phyloP scores from a whole-genome alignment of 345 rosid genomes.

The Noccaea bulbosa region DNA sequence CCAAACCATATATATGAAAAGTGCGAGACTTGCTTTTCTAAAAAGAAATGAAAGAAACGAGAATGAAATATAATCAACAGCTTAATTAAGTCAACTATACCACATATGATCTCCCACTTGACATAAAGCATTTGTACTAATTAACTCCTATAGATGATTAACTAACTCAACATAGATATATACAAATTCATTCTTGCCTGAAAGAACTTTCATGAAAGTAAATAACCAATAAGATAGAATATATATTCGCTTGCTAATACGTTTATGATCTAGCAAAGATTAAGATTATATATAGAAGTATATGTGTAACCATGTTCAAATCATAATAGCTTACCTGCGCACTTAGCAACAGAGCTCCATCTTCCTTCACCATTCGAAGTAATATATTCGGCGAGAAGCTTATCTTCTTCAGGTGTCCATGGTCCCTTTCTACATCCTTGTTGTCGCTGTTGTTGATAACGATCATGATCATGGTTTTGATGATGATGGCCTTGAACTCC shows the following conservation, averaged over 20 bases:
- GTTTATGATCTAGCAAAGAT: slow-evolving; percentile 1
- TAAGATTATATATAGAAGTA: background rate
- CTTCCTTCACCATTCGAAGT: slow-evolving; percentile 72
- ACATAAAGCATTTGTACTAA: slow-evolving; percentile 7
- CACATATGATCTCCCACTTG: slow-evolving; percentile 20
- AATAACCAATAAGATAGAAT: background rate
- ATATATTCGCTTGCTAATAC: slow-evolving; percentile 3
- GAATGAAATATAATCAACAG: background rate
- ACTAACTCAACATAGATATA: too few species aligned
- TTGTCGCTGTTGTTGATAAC: slow-evolving; percentile 25
- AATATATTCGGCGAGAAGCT: slow-evolving; percentile 62
- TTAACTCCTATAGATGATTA: background rate
- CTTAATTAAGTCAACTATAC: slow-evolving; percentile 23
- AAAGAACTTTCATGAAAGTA: background rate
- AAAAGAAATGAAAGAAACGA: slow-evolving; percentile 3
- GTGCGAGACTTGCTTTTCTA: background rate
- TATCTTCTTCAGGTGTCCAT: slow-evolving; percentile 88
- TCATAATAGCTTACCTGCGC: slow-evolving; percentile 52
- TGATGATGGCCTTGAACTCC: slow-evolving; percentile 41
- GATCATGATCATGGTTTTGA: slow-evolving; percentile 16
- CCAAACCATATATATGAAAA: background rate
- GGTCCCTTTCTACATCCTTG: slow-evolving; percentile 82
- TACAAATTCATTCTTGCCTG: too few species aligned
- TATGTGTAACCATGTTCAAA: background rate
- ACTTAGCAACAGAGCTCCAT: slow-evolving; percentile 76